Base-by-base conservation (phyloP, 192 early-diverging fungal species). In the Entomortierella beljakovae region DNA sequence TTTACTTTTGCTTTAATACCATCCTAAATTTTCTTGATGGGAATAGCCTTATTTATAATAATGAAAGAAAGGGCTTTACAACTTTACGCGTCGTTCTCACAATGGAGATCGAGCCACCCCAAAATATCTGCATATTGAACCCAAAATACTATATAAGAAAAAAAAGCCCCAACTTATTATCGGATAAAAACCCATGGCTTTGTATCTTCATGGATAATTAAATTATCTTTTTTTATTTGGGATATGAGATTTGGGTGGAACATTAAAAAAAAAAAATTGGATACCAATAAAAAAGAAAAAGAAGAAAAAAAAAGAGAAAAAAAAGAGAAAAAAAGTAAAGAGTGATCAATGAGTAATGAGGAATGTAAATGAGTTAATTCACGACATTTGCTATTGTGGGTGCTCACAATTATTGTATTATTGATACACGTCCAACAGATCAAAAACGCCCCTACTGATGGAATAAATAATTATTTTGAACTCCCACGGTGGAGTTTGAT, bases 381-480 rank as follows among this genome's bases (percentile, higher is more conserved):
- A 40, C 37, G 6, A 13, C 26, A 18, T 57, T 32, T 57, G 56
- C 35, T 11, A 46, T 11, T 60, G 57, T 35, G 22, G 37, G 15
- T 46, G 58, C 58, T 60, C 58, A 42, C 58, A 60, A 60, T 60
- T 60, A 46, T 58, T 58, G 25, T 38, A 38, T 9, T 57, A 23
- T 46, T 60, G 38, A 60, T 60, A 32, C 43, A 60, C 42, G 35
- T 60, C 29, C 22, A 28, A 42, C 58, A 60, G 58, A 60, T 60
- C 58, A 60, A 60, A 60, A 60, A 28, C 58, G 58, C 58, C 58
- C 25, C n/a, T n/a, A n/a, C n/a, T n/a, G n/a, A n/a, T n/a, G n/a
- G n/a, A n/a, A 38, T 38, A 42, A 38, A 60, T 43, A 25, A 58
- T 58, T 40, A 37, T 43, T 42, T 11, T 46, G 38, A 60, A 43